A percentile compares a stretch with the other conserved stretches of the same genome.
phyloP scores from a whole-genome alignment of 805 yeast species.

The Lipomyces orientalis region DNA sequence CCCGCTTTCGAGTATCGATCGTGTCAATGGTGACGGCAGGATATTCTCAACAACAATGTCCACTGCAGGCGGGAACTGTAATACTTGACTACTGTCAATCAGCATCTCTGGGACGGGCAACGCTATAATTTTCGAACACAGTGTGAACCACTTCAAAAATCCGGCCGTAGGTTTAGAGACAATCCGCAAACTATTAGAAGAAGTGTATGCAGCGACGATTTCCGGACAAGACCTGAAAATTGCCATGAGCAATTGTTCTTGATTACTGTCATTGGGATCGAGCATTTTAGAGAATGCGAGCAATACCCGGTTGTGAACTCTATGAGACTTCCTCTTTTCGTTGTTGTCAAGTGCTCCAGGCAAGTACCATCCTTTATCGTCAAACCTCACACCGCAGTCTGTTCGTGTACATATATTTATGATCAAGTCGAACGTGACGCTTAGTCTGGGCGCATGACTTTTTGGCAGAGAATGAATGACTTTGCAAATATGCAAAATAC shows the following conservation, averaged over 20 bases:
- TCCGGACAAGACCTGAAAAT: slow-evolving; percentile 67
- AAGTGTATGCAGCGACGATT: slow-evolving; percentile 67
- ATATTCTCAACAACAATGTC: slow-evolving; percentile 58
- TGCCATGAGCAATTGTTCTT: slow-evolving; percentile 58
- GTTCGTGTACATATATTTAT: slow-evolving; percentile 24
- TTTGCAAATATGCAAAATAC: slow-evolving; percentile 60
- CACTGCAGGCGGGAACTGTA: slow-evolving; percentile 44
- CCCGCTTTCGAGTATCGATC: slow-evolving; percentile 62
- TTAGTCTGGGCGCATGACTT: slow-evolving; percentile 58
- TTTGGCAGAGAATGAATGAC: slow-evolving; percentile 52
- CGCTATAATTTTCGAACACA: slow-evolving; percentile 64
- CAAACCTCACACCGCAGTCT: slow-evolving; percentile 44
- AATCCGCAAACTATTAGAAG: slow-evolving; percentile 51
- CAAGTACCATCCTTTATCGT: slow-evolving; percentile 44
- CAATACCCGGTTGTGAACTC: slow-evolving; percentile 69
- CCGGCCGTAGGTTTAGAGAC: slow-evolving; percentile 81
- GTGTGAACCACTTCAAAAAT: slow-evolving; percentile 77
- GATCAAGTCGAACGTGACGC: slow-evolving; percentile 39
- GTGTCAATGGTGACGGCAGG: slow-evolving; percentile 68
- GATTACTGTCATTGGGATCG: slow-evolving; percentile 76
- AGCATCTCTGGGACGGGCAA: slow-evolving; percentile 56
- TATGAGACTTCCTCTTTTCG: slow-evolving; percentile 51
- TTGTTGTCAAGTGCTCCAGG: slow-evolving; percentile 26
- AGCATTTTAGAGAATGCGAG: slow-evolving; percentile 65
- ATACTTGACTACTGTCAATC: not conserved